Percentiles rank a stretch among this genome's conserved stretches.
Evolutionary conservation across 441 rosid genomes (phyloP).

Genomic region (Populus hybrid): DNA sequence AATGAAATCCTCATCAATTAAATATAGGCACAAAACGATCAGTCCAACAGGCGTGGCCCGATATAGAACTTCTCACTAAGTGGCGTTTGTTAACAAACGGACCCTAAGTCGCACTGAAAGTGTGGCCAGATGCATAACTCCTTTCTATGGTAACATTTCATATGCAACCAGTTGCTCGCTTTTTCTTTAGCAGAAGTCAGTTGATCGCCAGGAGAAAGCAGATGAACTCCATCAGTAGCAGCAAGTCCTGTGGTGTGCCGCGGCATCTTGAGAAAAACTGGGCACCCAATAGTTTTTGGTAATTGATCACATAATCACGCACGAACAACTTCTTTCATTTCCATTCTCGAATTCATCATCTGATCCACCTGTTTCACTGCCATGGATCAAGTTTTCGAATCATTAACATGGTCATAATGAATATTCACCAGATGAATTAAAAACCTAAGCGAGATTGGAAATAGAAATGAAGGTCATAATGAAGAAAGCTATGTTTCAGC

Average conservation of each 20-base stretch:
- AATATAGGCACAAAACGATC: constrained; percentile 39
- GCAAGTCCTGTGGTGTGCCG: constrained; percentile 11
- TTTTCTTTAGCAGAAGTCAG: constrained; percentile 17
- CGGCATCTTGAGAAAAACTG: constrained; percentile 8
- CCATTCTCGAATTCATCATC: constrained; percentile 72
- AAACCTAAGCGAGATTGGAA: not conserved
- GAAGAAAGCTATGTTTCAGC: not conserved
- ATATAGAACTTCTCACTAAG: not conserved
- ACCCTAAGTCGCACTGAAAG: not conserved
- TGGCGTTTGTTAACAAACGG: not conserved
- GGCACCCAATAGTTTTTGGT: not conserved
- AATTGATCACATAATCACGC: constrained; percentile 68
- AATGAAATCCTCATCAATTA: constrained; percentile 38
- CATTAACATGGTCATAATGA: constrained; percentile 18
- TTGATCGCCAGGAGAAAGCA: constrained; percentile 14
- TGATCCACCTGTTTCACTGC: constrained; percentile 81
- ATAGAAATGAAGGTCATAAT: not conserved
- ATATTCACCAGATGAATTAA: not conserved
- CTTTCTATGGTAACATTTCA: constrained; percentile 14
- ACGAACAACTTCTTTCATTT: constrained; percentile 68
- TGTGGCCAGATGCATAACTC: constrained; percentile 18
- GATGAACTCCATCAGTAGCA: constrained; percentile 18
- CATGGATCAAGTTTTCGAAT: constrained; percentile 27
- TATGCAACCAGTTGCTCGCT: constrained; percentile 12
- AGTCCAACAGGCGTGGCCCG: constrained; percentile 25